Conservation (phyloP, 345 rosid species). For the Excoecaria cochinchinensis region DNA sequence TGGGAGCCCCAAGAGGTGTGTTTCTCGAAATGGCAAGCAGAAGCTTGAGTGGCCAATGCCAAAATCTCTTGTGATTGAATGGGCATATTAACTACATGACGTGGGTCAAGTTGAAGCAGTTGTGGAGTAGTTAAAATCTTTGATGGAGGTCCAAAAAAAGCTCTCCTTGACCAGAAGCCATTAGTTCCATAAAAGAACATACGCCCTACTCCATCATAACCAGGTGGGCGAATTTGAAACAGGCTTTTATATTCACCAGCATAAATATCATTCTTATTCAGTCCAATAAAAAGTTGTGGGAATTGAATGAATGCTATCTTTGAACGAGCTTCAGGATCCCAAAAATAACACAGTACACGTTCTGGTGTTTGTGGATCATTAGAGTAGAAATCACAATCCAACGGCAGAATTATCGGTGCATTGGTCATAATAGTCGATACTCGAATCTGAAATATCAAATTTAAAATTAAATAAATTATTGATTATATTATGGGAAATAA, state of each 20-base stretch:
- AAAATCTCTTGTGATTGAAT: conserved; percentile 28
- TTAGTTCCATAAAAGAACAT: conserved; percentile 49
- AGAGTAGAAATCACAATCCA: conserved; percentile 80
- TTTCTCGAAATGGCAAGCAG: conserved; percentile 50
- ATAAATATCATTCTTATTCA: conserved; percentile 58
- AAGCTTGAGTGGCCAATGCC: conserved; percentile 49
- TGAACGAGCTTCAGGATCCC: conserved; percentile 35
- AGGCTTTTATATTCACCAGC: conserved; percentile 36
- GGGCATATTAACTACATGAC: conserved; percentile 21
- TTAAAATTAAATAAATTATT: background rate
- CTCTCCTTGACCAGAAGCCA: conserved; percentile 55
- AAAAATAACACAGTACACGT: conserved; percentile 51
- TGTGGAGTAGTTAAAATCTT: conserved; percentile 23
- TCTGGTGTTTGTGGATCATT: conserved; percentile 60
- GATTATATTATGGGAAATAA: background rate
- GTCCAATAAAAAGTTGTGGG: conserved; percentile 58
- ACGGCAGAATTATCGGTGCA: conserved; percentile 58
- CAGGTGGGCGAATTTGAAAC: conserved; percentile 41
- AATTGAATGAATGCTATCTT: conserved; percentile 53
- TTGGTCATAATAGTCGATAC: conserved; percentile 72
- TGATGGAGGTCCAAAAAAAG: conserved; percentile 48
- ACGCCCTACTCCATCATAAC: conserved; percentile 54
- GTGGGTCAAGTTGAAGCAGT: conserved; percentile 35
- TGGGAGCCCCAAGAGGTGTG: conserved; percentile 57
- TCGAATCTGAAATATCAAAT: conserved; percentile 42